Evolutionary conservation across 2,329 filamentous ascomycete species (phyloP).

Genomic region (Aureobasidium sp.): DNA sequence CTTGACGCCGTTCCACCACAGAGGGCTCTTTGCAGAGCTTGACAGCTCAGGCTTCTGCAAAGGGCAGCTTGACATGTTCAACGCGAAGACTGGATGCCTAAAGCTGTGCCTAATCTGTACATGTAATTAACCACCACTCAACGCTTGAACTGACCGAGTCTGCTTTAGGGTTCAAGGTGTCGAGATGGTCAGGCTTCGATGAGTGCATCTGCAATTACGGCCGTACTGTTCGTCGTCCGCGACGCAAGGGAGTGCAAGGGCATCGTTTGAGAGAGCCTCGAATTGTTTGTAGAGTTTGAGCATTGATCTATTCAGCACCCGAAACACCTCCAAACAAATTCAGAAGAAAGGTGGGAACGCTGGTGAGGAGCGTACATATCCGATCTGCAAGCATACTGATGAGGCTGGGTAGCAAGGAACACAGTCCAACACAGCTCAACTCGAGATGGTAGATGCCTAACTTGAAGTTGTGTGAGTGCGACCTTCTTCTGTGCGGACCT

Average conservation of each 20-base stretch:
- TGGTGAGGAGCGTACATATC: not conserved
- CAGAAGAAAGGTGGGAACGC: not conserved
- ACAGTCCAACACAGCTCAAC: not conserved
- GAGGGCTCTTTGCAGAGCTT: not conserved
- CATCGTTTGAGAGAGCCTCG: not conserved
- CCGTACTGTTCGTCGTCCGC: not conserved
- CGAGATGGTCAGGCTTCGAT: not conserved
- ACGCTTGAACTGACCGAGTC: not conserved
- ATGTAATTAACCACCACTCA: not conserved
- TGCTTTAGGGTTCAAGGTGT: not conserved
- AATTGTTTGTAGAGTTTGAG: not conserved
- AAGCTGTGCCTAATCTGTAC: not conserved
- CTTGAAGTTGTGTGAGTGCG: not conserved
- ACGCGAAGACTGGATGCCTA: not conserved
- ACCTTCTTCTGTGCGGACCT: not conserved
- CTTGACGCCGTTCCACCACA: not conserved
- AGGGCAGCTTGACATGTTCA: not conserved
- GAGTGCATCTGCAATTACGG: not conserved
- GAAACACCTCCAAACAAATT: not conserved
- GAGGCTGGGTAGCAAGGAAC: not conserved
- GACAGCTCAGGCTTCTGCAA: not conserved
- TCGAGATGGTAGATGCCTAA: not conserved
- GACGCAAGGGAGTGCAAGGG: not conserved
- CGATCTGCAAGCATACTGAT: not conserved
- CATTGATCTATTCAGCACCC: not conserved